Evolutionary conservation across 345 rosid species (phyloP).

Genomic region (Rhodomyrtus tomentosa): DNA sequence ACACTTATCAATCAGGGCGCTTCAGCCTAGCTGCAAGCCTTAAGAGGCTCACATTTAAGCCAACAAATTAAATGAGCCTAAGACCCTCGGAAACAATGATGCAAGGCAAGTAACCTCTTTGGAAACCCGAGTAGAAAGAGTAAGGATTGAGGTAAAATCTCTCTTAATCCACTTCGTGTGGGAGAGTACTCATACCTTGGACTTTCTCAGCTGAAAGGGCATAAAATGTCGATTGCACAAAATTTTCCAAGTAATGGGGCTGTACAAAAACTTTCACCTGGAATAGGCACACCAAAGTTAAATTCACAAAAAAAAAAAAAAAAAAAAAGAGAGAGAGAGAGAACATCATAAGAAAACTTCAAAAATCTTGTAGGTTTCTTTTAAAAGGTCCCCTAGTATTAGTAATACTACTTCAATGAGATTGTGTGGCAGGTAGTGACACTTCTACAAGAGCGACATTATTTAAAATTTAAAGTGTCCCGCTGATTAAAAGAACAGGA

Average conservation of each 20-base stretch:
- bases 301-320: background rate
- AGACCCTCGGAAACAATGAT: background rate
- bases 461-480: background rate
- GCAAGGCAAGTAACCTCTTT: background rate
- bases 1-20: background rate
- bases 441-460: background rate
- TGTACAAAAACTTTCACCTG: slow-evolving; percentile 92
- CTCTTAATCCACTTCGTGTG: background rate
- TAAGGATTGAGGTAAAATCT: background rate
- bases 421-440: background rate
- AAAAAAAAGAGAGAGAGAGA: too few relatives aligned
- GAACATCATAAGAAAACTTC: background rate
- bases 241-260: slow-evolving; percentile 75
- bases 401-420: background rate
- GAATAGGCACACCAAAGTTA: slow-evolving; percentile 1
- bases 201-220: slow-evolving; percentile 71
- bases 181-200: slow-evolving; percentile 39
- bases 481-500: background rate
- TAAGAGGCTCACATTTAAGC: background rate
- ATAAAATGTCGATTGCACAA: slow-evolving; percentile 86
- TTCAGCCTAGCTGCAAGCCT: background rate
- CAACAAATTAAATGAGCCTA: background rate
- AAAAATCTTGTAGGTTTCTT: background rate
- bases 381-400: background rate
- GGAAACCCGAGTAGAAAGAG: background rate